Base-by-base conservation (phyloP, 2,329 filamentous ascomycete genomes). In the Metarhizium guizhouense region DNA sequence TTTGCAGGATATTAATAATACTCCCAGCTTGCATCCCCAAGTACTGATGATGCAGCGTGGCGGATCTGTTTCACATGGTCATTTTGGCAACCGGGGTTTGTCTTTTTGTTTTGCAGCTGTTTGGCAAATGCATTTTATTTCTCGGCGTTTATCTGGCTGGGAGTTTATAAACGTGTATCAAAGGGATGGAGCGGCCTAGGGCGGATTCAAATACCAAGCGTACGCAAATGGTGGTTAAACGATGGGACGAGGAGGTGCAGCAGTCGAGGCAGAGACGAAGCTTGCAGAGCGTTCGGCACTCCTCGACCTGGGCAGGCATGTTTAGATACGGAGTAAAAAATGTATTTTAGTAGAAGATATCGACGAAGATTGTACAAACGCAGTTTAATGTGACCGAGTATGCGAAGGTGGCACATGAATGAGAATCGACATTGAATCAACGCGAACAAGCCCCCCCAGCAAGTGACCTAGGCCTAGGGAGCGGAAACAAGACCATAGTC, bases 291-390 rank as follows among this genome's bases (percentile, higher is more conserved):
- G 20, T 30, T 30, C 13, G 45, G 25, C 13, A 30, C 45, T 2
- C 13, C 7, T 32, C 25, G 47, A 7, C 16, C 51, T 60, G 60
- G 57, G 59, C 58, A 59, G 67, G 59, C 58, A 59, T 67, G 64
- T 68, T 61, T 70, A 69, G 67, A 70, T 61, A 57, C 62, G 58
- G 61, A 60, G 63, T 14, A 67, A 63, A 67, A 63, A 67, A 62
- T 74, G 70, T 74, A 72, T 67, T 72, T 62, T 73, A 73, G 72
- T 73, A 74, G 70, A 74, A 63, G 65, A 67, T 62, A 63, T 45
- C 36, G 51, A 49, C 30, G 48, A 56, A 53, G 20, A 32, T 48
- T 55, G 57, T 50, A 54, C 43, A 52, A 54, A 42, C 18, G 11
- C 11, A 55, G 18, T 14, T 32, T 8, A 32, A 18, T 20, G 42